These are phyloP conservation scores for Alternaria incomplexa DNA, from an alignment of 2,329 filamentous ascomycete genomes.

Conservation along the genomic window DNA sequence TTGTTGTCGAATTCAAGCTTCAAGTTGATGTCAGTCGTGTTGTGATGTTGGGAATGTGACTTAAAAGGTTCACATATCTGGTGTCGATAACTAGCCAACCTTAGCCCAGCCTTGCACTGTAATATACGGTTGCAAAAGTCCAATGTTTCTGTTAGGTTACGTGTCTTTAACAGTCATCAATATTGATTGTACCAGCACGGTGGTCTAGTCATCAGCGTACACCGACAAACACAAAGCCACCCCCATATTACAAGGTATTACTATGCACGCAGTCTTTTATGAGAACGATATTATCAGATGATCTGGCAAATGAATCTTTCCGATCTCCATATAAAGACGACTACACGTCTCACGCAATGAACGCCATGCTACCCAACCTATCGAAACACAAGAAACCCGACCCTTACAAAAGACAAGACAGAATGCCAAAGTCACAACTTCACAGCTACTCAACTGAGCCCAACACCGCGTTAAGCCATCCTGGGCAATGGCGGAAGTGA, in stretches of 20 bases:
- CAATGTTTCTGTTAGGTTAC: not conserved
- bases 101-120: not conserved
- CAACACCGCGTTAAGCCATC: conserved; percentile 5
- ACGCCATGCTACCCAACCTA: not conserved
- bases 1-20: not conserved
- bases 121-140: not conserved
- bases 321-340: not conserved
- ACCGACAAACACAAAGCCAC: not conserved
- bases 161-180: not conserved
- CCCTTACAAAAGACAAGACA: not conserved
- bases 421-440: not conserved
- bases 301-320: not conserved
- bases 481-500: conserved; percentile 29
- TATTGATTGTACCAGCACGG: not conserved
- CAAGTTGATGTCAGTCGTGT: not conserved
- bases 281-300: not conserved
- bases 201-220: not conserved
- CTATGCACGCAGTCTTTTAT: not conserved
- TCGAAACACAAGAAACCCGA: not conserved
- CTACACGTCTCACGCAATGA: not conserved
- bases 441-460: not conserved
- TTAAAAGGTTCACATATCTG: not conserved
- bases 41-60: not conserved
- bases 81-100: not conserved
- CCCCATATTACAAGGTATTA: not conserved